Base-by-base conservation (phyloP, 345 rosid genomes). In the Psidium friedrichsthalianum region DNA sequence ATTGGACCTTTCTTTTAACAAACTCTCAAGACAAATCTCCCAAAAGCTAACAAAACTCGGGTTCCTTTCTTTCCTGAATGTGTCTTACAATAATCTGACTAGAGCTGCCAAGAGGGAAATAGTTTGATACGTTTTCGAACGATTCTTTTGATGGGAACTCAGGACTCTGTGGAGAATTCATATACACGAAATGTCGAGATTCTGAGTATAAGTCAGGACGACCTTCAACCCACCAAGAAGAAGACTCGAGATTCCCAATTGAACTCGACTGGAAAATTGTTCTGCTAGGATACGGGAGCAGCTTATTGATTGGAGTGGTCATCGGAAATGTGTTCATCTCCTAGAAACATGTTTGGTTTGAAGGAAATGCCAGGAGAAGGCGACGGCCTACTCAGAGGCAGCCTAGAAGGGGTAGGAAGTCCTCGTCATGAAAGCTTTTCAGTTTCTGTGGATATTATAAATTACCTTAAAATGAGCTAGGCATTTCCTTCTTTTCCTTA, bases 111-210 rank as follows among this genome's bases (percentile, higher is more conserved):
- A 15, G 14, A 29, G 91, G 83, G 21, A 51, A 27, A 21, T 86
- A 88, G 11, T 88, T 89, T 21, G 74, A 58, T 27, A 87, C 85
- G 1, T 91, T 87, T 32, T n/a, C 53, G 0, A 57, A 53, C 7
- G 22, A 32, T 32, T 89, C 88, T 2, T 91, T 44, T 22, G 82
- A 64, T 4, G 87, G 88, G 3, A 91, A 89, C 54, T 80, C 51
- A 1, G 83, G 86, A 78, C 40, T 88, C 27, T 88, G 92, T 25
- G 89, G 88, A 22, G 18, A 11, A 10, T 86, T 86, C 40, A 76
- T 87, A 59, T 51, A 54, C 1, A 85, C 47, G 85, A 47, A 59
- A 61, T 91, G 91, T 56, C 84, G 2, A 51, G 82, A 25, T 59
- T 32, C 40, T 2, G 1, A 1, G 14, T 0, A 25, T 61, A 6